Evolutionary conservation across 805 yeast species (phyloP).

Genomic region (Diddensiella santjacobensis): DNA sequence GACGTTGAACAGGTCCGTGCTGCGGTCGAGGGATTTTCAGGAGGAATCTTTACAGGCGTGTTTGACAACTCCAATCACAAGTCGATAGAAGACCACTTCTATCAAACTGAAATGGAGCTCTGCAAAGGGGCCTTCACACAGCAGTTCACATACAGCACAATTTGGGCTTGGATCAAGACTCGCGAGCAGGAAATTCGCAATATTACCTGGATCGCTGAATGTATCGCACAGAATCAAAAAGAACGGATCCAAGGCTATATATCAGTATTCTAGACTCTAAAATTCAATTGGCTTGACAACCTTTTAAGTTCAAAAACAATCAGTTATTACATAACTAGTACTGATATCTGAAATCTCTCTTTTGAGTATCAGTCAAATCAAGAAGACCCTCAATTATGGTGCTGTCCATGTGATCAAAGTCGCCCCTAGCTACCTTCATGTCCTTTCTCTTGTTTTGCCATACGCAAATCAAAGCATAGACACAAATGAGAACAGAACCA

Average conservation of each 20-base stretch:
- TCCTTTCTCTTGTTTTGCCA: slow-evolving; percentile 12
- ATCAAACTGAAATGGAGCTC: slow-evolving; percentile 84
- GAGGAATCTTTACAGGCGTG: slow-evolving; percentile 34
- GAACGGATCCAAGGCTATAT: slow-evolving; percentile 89
- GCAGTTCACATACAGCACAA: slow-evolving; percentile 83
- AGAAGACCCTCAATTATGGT: slow-evolving; percentile 10
- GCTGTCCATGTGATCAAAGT: slow-evolving; percentile 7
- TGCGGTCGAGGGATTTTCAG: slow-evolving; percentile 28
- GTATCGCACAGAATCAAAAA: slow-evolving; percentile 97
- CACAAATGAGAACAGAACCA: slow-evolving; percentile 5
- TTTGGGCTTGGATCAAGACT: slow-evolving; percentile 96
- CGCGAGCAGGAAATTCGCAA: slow-evolving; percentile 96
- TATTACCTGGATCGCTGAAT: slow-evolving; percentile 99
- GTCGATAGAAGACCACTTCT: slow-evolving; percentile 90
- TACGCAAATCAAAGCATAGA: slow-evolving; percentile 10
- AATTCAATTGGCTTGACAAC: not conserved
- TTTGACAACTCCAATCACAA: slow-evolving; percentile 48
- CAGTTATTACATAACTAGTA: not conserved
- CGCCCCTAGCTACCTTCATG: slow-evolving; percentile 8
- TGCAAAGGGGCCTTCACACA: slow-evolving; percentile 94
- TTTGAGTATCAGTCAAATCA: slow-evolving; percentile 13
- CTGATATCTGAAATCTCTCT: slow-evolving; percentile 13
- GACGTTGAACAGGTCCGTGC: slow-evolving; percentile 78
- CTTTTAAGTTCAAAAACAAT: not conserved
- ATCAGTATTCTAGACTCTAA: slow-evolving; percentile 57